Evolutionary conservation across 164 flowering plant genomes (phyloP).

Genomic region (Magnolia sinica): DNA sequence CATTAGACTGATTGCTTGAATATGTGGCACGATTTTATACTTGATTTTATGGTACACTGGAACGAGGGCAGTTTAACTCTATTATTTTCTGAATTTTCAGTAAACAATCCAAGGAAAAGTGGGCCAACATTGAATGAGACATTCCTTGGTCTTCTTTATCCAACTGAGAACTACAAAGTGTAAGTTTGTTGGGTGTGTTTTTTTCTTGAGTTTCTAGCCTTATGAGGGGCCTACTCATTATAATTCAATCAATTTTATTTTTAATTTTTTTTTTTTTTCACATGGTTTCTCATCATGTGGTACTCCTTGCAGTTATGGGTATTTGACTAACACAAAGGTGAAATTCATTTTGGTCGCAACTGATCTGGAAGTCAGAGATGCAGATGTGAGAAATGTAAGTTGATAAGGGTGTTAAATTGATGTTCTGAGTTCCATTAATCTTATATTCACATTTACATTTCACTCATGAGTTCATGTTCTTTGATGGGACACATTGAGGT

Average conservation of each 20-base stretch:
- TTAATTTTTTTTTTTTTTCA: background rate
- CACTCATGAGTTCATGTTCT: background rate
- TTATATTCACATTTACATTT: too few relatives aligned
- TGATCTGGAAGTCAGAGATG: slow-evolving; percentile 88
- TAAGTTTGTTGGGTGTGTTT: slow-evolving; percentile 33
- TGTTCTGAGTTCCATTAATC: background rate
- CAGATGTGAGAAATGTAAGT: slow-evolving; percentile 94
- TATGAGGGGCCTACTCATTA: background rate
- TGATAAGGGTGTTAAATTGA: background rate
- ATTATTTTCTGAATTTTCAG: slow-evolving; percentile 31
- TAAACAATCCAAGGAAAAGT: slow-evolving; percentile 88
- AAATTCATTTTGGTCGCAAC: slow-evolving; percentile 92
- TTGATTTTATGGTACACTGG: background rate
- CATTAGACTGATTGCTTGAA: background rate
- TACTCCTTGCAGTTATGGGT: slow-evolving; percentile 70
- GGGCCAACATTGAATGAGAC: slow-evolving; percentile 87
- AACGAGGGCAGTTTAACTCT: background rate
- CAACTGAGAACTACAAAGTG: slow-evolving; percentile 97
- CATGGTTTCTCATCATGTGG: background rate
- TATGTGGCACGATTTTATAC: background rate
- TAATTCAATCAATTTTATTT: background rate
- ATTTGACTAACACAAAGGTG: slow-evolving; percentile 94
- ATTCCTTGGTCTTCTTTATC: slow-evolving; percentile 93
- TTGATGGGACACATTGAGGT: background rate
- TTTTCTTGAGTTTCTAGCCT: background rate